A percentile compares a stretch with the other conserved stretches of the same genome.
Evolutionary conservation across 2,329 filamentous ascomycete species (phyloP).

Genomic region (Colletotrichum sp.): DNA sequence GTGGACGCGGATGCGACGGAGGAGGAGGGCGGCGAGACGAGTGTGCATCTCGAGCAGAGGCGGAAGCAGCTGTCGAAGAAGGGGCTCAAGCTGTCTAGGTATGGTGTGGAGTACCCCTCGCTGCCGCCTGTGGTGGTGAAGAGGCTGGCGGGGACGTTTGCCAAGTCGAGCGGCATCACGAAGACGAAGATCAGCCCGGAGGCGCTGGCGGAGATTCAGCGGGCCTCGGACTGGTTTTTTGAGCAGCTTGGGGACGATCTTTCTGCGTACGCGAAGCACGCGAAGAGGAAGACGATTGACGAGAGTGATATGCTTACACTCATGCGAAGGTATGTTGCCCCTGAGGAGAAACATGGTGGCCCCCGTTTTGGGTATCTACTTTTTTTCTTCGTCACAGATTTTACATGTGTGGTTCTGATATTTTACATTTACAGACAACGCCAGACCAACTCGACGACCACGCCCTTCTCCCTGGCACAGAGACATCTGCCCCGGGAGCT

Average conservation of each 20-base stretch:
- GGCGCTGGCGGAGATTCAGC: conserved; percentile 74
- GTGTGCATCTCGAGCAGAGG: conserved; percentile 21
- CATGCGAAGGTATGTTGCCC: conserved; percentile 74
- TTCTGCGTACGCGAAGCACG: conserved; percentile 80
- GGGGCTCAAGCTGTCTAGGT: conserved; percentile 65
- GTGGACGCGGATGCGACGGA: conserved; percentile 23
- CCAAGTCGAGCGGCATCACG: conserved; percentile 67
- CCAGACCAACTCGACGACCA: conserved; percentile 72
- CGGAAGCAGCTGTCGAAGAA: conserved; percentile 42
- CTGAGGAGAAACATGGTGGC: conserved; percentile 9
- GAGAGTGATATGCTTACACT: conserved; percentile 82
- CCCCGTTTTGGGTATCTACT: conserved; percentile 1
- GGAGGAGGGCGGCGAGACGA: conserved; percentile 11
- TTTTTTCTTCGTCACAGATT: neutral
- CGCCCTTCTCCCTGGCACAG: conserved; percentile 84
- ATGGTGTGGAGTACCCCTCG: conserved; percentile 78
- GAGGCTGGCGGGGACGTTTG: conserved; percentile 72
- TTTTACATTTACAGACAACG: conserved; percentile 68
- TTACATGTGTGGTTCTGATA: conserved; percentile 19
- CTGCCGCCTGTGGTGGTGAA: conserved; percentile 78
- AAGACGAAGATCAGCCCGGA: conserved; percentile 76
- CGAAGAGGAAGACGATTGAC: conserved; percentile 83
- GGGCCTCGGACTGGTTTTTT: conserved; percentile 91
- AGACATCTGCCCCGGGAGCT: conserved; percentile 82
- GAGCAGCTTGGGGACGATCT: conserved; percentile 85